Evolutionary conservation across 345 rosid genomes (phyloP), one percentile per base, ranked within the genome.

Genomic region (Eucalyptus polyanthemos): DNA sequence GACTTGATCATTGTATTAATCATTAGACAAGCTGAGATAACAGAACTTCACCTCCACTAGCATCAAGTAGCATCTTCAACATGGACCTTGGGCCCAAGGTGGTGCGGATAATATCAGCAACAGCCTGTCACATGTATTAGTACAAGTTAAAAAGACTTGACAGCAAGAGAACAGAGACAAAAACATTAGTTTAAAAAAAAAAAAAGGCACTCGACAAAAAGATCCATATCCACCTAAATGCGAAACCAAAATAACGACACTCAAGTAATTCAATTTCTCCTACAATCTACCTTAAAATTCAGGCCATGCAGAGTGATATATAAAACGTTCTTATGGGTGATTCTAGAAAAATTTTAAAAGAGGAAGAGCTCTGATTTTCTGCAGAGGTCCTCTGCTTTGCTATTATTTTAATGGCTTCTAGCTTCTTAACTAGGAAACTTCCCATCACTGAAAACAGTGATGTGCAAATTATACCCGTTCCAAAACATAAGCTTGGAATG

Each of bases 41-140:
- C 47, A 65, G 49, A 90, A 29, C 29, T 83, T 80, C 56, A 97
- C 99, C 99, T 94, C 98, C 99, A 65, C 87, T 53, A 91, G 97
- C 95, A 94, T 96, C 98, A 86, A 98, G 99, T 47, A 98, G 95
- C 99, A 98, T 98, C 95, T 98, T 98, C 89, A 96, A 89, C 99
- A 98, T 98, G 87, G 99, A 96, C 31, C 99, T 92, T 56, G 99
- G 99, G 81, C 99, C 99, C 93, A 98, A 93, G 44, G 99, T 98
- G 15, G 98, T 98, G n/a, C 99, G 96, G 27, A 97, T 93, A 44
- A 97, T 96, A 49, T 96, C 98, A 89, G 99, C 98, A 89, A 98
- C 97, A 87, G 96, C 99, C 99, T 96, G 90, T 62, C 88, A 90
- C 50, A 45, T 31, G 72, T 51, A 25, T 42, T 86, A 65, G 56